Conservation (phyloP, 805 yeast species). For the Kodamaea jinghongensis region DNA sequence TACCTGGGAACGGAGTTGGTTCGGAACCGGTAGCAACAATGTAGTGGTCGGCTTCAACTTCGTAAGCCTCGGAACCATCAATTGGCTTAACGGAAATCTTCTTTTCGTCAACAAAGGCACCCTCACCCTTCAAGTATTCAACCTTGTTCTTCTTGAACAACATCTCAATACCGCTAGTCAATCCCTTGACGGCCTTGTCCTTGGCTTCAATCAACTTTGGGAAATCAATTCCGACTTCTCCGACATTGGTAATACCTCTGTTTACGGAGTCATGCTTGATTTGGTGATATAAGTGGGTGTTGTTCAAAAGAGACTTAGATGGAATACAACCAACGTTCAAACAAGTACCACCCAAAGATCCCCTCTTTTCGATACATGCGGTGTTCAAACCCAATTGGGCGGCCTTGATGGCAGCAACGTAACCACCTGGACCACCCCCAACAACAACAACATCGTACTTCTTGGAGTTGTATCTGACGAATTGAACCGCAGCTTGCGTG, state of each 20-base stretch:
- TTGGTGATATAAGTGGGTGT: conserved; percentile 89
- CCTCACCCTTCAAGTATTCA: conserved; percentile 90
- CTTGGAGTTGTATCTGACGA: conserved; percentile 41
- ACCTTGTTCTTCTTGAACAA: conserved; percentile 95
- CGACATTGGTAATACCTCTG: conserved; percentile 87
- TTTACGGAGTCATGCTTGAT: conserved; percentile 77
- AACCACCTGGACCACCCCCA: conserved; percentile 99
- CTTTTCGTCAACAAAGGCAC: conserved; percentile 80
- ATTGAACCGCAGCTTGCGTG: conserved; percentile 18
- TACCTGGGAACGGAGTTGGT: conserved; percentile 98
- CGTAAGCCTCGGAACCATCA: conserved; percentile 73
- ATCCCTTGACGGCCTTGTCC: conserved; percentile 81
- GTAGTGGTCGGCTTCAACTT: conserved; percentile 78
- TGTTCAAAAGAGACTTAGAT: conserved; percentile 91
- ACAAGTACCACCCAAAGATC: conserved; percentile 96
- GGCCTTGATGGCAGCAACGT: conserved; percentile 97
- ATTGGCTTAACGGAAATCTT: conserved; percentile 77
- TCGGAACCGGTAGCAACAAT: conserved; percentile 98
- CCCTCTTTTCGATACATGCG: conserved; percentile 97
- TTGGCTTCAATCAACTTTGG: conserved; percentile 85
- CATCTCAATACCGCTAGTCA: conserved; percentile 93
- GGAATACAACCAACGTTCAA: conserved; percentile 99
- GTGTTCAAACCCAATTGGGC: conserved; percentile 94
- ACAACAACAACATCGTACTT: conserved; percentile 87
- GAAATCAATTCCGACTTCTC: conserved; percentile 72